A percentile compares a stretch with the other conserved stretches of the same genome.
phyloP scores from a whole-genome alignment of 2,329 filamentous ascomycete species.

The Keithomyces neogunnii region DNA sequence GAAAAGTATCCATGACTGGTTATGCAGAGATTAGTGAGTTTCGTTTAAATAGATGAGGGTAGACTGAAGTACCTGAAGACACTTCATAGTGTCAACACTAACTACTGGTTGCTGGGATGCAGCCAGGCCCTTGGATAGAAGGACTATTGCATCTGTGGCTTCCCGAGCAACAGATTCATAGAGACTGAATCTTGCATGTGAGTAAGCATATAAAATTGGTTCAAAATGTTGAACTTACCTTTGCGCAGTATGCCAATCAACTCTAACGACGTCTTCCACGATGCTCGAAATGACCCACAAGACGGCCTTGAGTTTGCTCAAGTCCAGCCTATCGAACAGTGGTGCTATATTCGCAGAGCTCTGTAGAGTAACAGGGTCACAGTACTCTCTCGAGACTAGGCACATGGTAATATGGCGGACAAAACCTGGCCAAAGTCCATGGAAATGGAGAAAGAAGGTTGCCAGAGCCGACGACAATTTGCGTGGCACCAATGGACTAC shows the following conservation, averaged over 20 bases:
- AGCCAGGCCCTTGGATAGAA: conserved; percentile 28
- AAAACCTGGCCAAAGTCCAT: conserved; percentile 57
- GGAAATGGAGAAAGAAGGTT: conserved; percentile 66
- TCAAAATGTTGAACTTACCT: conserved; percentile 30
- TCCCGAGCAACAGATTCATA: conserved; percentile 33
- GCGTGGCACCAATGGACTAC: conserved; percentile 53
- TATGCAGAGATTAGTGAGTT: background rate
- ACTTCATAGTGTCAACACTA: conserved; percentile 49
- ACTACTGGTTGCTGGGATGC: conserved; percentile 22
- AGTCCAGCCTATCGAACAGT: conserved; percentile 38
- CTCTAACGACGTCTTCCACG: conserved; percentile 38
- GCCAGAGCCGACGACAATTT: conserved; percentile 73
- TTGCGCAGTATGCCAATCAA: conserved; percentile 53
- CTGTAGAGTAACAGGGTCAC: conserved; percentile 13
- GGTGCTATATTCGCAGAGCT: conserved; percentile 32
- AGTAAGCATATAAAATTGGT: background rate
- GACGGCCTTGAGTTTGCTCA: conserved; percentile 41
- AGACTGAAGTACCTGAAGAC: conserved; percentile 43
- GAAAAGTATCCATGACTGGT: conserved; percentile 65
- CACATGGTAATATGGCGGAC: conserved; percentile 52
- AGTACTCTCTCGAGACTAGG: conserved; percentile 29
- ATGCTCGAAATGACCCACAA: conserved; percentile 51
- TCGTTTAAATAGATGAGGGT: background rate
- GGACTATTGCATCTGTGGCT: conserved; percentile 27
- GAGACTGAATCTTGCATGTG: conserved; percentile 23